phyloP scores from a whole-genome alignment of 192 early-diverging fungal genomes.

The Mortierella antarctica region DNA sequence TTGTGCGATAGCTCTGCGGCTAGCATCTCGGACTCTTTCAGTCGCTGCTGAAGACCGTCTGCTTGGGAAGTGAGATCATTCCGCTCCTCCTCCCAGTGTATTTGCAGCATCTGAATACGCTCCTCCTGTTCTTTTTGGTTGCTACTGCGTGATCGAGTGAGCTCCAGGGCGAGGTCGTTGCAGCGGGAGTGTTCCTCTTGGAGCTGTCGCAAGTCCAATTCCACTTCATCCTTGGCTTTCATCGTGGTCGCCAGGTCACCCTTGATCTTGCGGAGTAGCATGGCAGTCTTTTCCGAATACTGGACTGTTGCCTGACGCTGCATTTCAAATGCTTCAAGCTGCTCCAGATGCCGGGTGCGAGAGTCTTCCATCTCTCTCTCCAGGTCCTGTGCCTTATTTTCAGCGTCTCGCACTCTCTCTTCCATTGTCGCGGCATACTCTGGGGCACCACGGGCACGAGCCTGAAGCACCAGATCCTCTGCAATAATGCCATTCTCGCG shows the following conservation, averaged over 20 bases:
- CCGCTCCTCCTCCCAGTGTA: slow-evolving; percentile 45
- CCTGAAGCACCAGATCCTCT: slow-evolving; percentile 37
- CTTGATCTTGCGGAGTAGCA: slow-evolving; percentile 42
- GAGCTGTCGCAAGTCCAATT: slow-evolving; percentile 16
- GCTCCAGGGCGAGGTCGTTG: slow-evolving; percentile 3
- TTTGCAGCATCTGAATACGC: slow-evolving; percentile 23
- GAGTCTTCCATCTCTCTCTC: slow-evolving; percentile 32
- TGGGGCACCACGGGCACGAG: slow-evolving; percentile 20
- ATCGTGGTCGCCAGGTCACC: slow-evolving; percentile 39
- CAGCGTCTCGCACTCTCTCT: slow-evolving; percentile 28
- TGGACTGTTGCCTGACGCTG: slow-evolving; percentile 34
- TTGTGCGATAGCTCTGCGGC: slow-evolving; percentile 45
- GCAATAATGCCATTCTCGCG: slow-evolving; percentile 60
- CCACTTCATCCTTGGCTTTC: slow-evolving; percentile 31
- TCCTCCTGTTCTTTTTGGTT: slow-evolving; percentile 36
- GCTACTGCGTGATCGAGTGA: not conserved
- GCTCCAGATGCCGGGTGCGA: slow-evolving; percentile 11
- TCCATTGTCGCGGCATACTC: slow-evolving; percentile 36
- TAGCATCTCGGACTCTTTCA: slow-evolving; percentile 45
- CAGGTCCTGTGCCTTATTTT: slow-evolving; percentile 7
- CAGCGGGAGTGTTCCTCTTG: slow-evolving; percentile 37
- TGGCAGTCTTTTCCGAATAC: slow-evolving; percentile 32
- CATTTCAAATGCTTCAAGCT: slow-evolving; percentile 22
- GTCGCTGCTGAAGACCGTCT: slow-evolving; percentile 13
- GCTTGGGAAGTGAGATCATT: slow-evolving; percentile 11